Evolutionary conservation across 441 rosid species (phyloP), one percentile per base, ranked within the genome.

Genomic region (Daphne laureola): DNA sequence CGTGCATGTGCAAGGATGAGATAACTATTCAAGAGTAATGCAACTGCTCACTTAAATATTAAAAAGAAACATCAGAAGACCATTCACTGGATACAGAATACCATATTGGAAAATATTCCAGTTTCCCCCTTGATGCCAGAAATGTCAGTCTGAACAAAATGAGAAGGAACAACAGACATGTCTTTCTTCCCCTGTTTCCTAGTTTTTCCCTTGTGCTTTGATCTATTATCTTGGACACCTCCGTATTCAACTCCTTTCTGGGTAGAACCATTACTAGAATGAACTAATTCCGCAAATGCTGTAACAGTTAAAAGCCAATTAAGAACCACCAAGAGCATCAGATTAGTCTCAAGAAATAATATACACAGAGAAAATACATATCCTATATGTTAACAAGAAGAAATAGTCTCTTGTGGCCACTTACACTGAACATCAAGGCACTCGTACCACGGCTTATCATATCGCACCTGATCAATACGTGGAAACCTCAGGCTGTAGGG

Each of bases 361-460:
- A 14, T 0, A 17, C 51, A 14, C 12, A 7, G 35, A 36, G 14
- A 47, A 17, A 12, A 38, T 16, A 57, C 2, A 21, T 21, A 21
- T 4, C 25, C 25, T 16, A 41, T 31, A 14, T 18, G 27, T 53
- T 5, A 38, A 57, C 38, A 17, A 11, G 11, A 59, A 27, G 54
- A 53, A 62, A 58, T 36, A 55, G 46, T n/a, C 63, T 26, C 27
- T 46, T 25, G 54, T 31, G 53, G 67, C 38, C 56, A 26, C 86
- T 78, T 78, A 93, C 98, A 79, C 60, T 85, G 96, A 67, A 90
- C 87, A 66, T 90, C 96, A 21, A 90, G 95, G 70, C 97, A 93
- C 55, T 90, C 99, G 61, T 93, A 80, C 99, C 99, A 90, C 50
- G 95, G 91, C 68, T 93, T 93, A 77, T 93, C 99, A 76, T 83